Base-by-base conservation (phyloP, 164 flowering plant species). In the Liriodendron chinense region DNA sequence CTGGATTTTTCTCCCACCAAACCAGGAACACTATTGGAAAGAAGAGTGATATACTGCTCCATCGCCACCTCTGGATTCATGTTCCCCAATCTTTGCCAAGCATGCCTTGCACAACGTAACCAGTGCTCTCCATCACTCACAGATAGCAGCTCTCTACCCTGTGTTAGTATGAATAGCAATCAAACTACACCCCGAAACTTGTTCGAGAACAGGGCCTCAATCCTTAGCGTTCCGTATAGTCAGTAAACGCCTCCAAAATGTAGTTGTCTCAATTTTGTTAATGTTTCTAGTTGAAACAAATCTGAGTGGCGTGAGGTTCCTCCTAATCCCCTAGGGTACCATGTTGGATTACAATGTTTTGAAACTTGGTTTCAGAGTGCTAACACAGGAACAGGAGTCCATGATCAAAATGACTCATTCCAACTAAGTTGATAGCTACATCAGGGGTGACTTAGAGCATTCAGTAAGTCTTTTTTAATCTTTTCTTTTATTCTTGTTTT, bases 41-140 rank as follows among this genome's bases (percentile, higher is more conserved):
- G 79, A 75, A 88, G 80, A 65, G 75, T 53, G 53, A 89, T 79
- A 70, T 88, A 90, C 77, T 85, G 82, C 88, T 87, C 91, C 94
- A 90, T 90, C 20, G 94, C 94, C 53, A 67, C 82, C 78, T 88
- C 94, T 24, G 84, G 89, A 85, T 70, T 85, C 89, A 88, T 88
- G 83, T 78, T 88, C 81, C 92, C 92, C 65, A 86, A 80, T 69
- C 70, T 75, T 78, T 85, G 90, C 90, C 92, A 91, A 76, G 92
- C 84, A 86, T 88, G 86, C 89, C 90, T 87, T 86, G 94, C 94
- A 92, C 90, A 94, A 91, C 76, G 89, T 81, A 91, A 90, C 79
- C 86, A 91, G 82, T 78, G 85, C 86, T 78, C 86, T 84, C 89
- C 82, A 84, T 90, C 92, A 91, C 88, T 90, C 86, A 90, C 70